These are phyloP conservation scores for Neckera pumila DNA, from an alignment of 225 moss, liverwort and hornwort species.

Conservation along the genomic window DNA sequence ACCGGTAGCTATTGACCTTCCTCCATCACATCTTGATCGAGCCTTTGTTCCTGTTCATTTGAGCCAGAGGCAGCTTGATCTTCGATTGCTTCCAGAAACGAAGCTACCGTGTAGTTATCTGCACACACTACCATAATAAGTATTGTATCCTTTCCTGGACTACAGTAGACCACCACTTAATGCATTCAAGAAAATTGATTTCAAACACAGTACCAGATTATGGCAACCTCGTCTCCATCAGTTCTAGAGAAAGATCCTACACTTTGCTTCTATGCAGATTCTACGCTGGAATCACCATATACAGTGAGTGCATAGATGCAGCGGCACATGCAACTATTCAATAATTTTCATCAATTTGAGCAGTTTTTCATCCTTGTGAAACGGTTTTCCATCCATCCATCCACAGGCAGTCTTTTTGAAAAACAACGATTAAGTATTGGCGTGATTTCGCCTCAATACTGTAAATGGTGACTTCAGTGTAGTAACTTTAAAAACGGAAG, in stretches of 20 bases:
- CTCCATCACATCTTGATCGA: constrained; percentile 51
- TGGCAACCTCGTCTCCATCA: neutral
- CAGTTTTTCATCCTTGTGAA: neutral
- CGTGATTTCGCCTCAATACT: neutral
- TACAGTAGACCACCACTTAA: neutral
- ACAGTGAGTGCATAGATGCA: neutral
- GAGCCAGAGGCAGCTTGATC: constrained; percentile 59
- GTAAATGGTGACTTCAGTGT: neutral
- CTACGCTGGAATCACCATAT: neutral
- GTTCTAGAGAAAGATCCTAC: neutral
- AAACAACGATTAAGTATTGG: neutral
- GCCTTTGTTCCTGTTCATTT: constrained; percentile 32
- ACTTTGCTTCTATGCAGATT: neutral
- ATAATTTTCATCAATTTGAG: neutral
- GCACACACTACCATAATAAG: neutral
- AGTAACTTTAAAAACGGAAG: neutral
- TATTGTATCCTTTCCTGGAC: neutral
- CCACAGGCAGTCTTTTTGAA: neutral
- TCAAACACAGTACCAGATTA: neutral
- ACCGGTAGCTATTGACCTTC: constrained; percentile 31
- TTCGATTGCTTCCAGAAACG: constrained; percentile 93
- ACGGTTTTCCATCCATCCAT: neutral
- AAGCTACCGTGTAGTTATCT: constrained; percentile 81
- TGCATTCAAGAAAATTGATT: neutral
- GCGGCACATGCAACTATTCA: neutral